Evolutionary conservation across 805 yeast genomes (phyloP).

Genomic region (Starmera amethionina): DNA sequence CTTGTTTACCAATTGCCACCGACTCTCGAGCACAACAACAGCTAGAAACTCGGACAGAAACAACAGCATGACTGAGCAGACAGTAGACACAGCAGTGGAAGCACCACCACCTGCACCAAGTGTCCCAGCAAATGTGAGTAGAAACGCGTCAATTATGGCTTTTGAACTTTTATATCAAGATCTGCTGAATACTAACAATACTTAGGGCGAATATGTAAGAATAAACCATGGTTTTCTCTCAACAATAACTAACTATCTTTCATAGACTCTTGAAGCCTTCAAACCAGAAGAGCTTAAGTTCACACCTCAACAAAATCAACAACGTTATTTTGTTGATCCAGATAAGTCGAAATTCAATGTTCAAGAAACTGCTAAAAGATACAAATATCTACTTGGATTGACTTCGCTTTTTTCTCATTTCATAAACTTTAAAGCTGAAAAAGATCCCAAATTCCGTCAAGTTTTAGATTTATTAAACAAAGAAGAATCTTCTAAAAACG

Average conservation of each 20-base stretch:
- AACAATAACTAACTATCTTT: neutral
- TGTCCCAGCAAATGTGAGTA: too few relatives aligned
- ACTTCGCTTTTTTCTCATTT: slow-evolving; percentile 63
- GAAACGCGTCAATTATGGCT: too few relatives aligned
- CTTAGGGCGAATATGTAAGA: neutral
- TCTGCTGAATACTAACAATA: neutral
- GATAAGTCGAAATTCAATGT: slow-evolving; percentile 34
- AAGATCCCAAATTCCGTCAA: slow-evolving; percentile 44
- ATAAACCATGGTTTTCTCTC: neutral
- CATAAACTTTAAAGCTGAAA: slow-evolving; percentile 52
- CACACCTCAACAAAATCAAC: slow-evolving; percentile 5
- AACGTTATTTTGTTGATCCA: slow-evolving; percentile 25
- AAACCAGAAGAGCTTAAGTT: slow-evolving; percentile 1
- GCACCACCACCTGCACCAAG: too few relatives aligned
- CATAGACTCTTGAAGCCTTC: neutral
- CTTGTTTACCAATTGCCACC: too few relatives aligned
- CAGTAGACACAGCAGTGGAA: too few relatives aligned
- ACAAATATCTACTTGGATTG: slow-evolving; percentile 54
- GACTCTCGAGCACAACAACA: too few relatives aligned
- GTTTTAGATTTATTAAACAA: slow-evolving; percentile 36
- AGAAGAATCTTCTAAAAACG: slow-evolving; percentile 13
- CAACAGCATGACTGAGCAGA: too few relatives aligned
- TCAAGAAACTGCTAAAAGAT: slow-evolving; percentile 54
- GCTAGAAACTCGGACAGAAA: too few relatives aligned
- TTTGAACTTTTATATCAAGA: too few relatives aligned